Percentiles rank a stretch among this genome's conserved stretches.
Evolutionary conservation across 352 stramenopile genomes (phyloP).

Genomic region (Globisporangium megalacanthum): DNA sequence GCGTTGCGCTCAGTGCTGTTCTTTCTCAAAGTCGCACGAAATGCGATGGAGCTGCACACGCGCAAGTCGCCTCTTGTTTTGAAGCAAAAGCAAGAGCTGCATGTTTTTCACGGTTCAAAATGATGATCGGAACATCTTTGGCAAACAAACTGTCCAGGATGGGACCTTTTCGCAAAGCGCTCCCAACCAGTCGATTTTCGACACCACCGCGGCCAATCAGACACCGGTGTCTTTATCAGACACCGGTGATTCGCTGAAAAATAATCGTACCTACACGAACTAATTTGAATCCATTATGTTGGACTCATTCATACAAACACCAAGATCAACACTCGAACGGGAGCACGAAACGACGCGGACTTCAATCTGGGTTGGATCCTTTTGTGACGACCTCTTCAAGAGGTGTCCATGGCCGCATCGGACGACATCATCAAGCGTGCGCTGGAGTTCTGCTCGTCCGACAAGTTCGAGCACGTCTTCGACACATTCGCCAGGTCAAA

Average conservation of each 20-base stretch:
- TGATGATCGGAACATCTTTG: no score
- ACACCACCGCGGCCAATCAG: not conserved
- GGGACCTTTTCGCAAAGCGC: not conserved
- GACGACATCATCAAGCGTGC: constrained; percentile 49
- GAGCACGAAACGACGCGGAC: not conserved
- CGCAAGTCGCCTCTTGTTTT: no score
- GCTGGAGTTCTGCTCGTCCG: constrained; percentile 58
- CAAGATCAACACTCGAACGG: no score
- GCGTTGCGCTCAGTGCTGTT: no score
- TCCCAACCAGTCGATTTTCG: constrained; percentile 1
- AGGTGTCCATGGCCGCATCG: no score
- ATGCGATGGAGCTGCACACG: no score
- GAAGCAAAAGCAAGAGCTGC: not conserved
- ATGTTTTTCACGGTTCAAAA: not conserved
- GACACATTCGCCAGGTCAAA: constrained; percentile 47
- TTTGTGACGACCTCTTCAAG: not conserved
- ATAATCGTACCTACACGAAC: not conserved
- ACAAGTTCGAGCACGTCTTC: constrained; percentile 64
- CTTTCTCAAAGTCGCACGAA: no score
- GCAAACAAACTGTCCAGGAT: no score
- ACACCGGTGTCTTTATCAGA: not conserved
- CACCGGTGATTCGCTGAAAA: no score
- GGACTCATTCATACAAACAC: no score
- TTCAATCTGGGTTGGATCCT: not conserved
- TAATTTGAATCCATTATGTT: no score